These are phyloP conservation scores for Ammopiptanthus mongolicus DNA, from an alignment of 306 rosid species.

Conservation along the genomic window DNA sequence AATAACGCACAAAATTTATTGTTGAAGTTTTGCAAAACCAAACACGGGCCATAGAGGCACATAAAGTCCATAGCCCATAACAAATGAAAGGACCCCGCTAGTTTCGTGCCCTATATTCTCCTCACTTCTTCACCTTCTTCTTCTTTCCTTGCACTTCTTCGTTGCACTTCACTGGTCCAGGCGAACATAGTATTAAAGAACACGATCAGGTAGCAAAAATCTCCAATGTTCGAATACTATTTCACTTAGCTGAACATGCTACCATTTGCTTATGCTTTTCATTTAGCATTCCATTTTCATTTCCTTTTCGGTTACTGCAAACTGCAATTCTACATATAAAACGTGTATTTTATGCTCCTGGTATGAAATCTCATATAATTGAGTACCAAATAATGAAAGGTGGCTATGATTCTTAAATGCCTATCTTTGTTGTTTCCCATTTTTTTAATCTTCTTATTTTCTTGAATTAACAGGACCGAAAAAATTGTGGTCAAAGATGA, in stretches of 20 bases:
- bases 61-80: no score
- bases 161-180: neutral
- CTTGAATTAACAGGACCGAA: neutral
- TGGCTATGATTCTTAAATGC: no score
- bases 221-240: neutral
- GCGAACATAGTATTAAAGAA: neutral
- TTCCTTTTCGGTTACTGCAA: neutral
- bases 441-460: neutral
- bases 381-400: neutral
- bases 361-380: neutral
- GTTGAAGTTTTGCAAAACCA: no score
- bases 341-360: neutral
- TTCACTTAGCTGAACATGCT: neutral
- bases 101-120: no score
- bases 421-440: no score
- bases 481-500: slow-evolving; percentile 27
- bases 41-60: no score
- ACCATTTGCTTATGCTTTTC: neutral
- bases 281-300: neutral
- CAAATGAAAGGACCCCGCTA: no score
- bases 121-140: no score
- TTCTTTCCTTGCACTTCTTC: no score
- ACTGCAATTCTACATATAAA: neutral
- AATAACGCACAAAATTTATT: no score
- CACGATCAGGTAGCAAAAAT: neutral